Evolutionary conservation across 2,329 filamentous ascomycete species (phyloP), one percentile per base, ranked within the genome.

Genomic region (Diatrype stigma): DNA sequence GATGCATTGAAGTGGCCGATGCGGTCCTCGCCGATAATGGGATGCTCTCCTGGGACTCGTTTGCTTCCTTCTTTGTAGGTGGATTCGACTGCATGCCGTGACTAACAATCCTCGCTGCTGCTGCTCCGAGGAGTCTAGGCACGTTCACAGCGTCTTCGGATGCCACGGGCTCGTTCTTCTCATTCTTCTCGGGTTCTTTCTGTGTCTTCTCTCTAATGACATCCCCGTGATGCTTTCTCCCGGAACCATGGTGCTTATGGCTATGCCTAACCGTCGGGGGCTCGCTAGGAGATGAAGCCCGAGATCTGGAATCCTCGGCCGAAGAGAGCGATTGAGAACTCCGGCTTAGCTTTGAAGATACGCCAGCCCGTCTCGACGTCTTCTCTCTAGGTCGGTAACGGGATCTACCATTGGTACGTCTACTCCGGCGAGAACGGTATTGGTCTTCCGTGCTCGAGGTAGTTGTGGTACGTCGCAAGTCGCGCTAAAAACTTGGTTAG

Each of bases 241-340:
- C 22, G 37, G 34, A 47, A 19, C 17, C 7, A 23, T 30, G n/a
- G 17, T 22, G 19, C 32, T 12, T 37, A 10, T 14, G 22, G 22
- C 37, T 14, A 10, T 7, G 37, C 6, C 21, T 26, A 19, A 19
- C 44, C 11, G 32, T 38, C 6, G 17, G 21, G 14, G 42, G 26
- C 8, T 42, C 37, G 42, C 45, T 46, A 17, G 51, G 50, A 11
- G 57, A 48, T 6, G 56, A 56, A 21, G 48, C 46, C 46, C 48
- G 47, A 17, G 55, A 56, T 11, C 50, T 54, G 10, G 59, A 51
- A 40, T 56, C 50, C 45, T 54, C 55, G 4, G 42, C 49, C 2
- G 59, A 56, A 22, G 54, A 55, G 4, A 47, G 19, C 19, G 55
- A 53, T 16, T 12, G 6, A 3, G 17, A 10, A n/a, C 30, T 38